phyloP scores from a whole-genome alignment of 192 early-diverging fungal genomes.

The Lobosporangium transversale region DNA sequence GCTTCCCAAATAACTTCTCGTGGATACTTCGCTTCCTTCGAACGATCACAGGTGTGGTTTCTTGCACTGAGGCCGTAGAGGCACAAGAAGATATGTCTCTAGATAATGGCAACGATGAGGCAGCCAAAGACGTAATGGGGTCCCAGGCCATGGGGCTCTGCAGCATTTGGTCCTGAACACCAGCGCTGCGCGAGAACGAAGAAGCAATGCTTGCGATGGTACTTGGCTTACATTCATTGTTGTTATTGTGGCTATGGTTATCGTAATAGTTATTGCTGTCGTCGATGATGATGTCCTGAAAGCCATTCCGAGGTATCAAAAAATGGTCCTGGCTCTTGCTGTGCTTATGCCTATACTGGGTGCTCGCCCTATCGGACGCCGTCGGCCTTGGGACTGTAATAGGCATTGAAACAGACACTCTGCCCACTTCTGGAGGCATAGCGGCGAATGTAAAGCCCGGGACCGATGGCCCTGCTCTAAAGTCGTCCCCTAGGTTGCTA shows the following conservation, averaged over 20 bases:
- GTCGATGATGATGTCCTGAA: too few species aligned
- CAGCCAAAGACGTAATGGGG: not conserved
- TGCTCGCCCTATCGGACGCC: not conserved
- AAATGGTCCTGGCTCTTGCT: constrained; percentile 7
- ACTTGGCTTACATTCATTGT: not conserved
- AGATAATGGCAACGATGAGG: not conserved
- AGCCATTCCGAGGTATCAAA: not conserved
- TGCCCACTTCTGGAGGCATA: not conserved
- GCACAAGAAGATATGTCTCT: not conserved
- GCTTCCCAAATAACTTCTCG: constrained; percentile 1
- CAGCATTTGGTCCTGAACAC: not conserved
- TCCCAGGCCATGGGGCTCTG: not conserved
- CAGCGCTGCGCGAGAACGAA: too few species aligned
- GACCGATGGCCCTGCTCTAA: too few species aligned
- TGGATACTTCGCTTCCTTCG: constrained; percentile 6
- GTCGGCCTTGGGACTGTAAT: not conserved
- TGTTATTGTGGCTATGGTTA: not conserved
- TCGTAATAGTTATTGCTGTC: not conserved
- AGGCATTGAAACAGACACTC: not conserved
- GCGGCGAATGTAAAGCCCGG: too few species aligned
- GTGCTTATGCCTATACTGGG: not conserved
- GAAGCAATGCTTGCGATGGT: not conserved
- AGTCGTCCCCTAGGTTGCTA: too few species aligned
- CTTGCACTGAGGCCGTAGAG: not conserved
- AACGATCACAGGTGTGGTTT: too few species aligned